Base-by-base conservation (phyloP, 2,329 filamentous ascomycete species). In the Geosmithia flava region DNA sequence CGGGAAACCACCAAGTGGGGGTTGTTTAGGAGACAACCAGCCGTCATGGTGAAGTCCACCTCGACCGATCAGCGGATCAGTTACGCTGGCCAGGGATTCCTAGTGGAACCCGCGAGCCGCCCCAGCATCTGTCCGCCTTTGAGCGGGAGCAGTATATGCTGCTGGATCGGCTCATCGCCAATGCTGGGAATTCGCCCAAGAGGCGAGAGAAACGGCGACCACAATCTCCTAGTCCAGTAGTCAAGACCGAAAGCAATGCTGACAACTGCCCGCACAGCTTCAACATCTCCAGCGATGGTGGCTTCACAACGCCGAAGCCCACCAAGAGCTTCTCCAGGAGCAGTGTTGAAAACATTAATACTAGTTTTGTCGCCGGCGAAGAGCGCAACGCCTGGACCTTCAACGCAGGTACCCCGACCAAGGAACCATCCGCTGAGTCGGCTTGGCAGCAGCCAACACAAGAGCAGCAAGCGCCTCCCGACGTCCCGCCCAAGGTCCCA, bases 291-390 rank as follows among this genome's bases (percentile, higher is more conserved):
- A 53, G 68, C 49, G 63, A 70, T 50, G 63, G 71, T 49, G 67
- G 72, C 41, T 64, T 64, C 47, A 54, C 56, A 11, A 54, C 56
- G 30, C 59, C 66, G 6, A 60, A 62, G 10, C 57, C 65, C n/a
- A 58, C 58, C 37, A 60, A 65, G 42, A 60, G 60, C 2, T 77
- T 79, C 51, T 57, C 65, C 40, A 70, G 69, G 51, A 71, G 62
- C 49, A 81, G 74, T 54, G 65, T 73, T 19, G 77, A 83, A 49
- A 77, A 74, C 47, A 82, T 83, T 54, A 78, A 79, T 59, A 82
- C 78, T 17, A 74, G 66, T 40, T 83, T 83, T 59, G 71, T 70
- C 19, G 65, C 73, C 3, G 70, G 72, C 15, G 71, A 78, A 19
- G 59, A 64, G 42, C 54, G 64, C 5, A 61, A 64, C 33, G 59